phyloP scores from a whole-genome alignment of 2,329 filamentous ascomycete species.

The Sporothrix euskadiensis region DNA sequence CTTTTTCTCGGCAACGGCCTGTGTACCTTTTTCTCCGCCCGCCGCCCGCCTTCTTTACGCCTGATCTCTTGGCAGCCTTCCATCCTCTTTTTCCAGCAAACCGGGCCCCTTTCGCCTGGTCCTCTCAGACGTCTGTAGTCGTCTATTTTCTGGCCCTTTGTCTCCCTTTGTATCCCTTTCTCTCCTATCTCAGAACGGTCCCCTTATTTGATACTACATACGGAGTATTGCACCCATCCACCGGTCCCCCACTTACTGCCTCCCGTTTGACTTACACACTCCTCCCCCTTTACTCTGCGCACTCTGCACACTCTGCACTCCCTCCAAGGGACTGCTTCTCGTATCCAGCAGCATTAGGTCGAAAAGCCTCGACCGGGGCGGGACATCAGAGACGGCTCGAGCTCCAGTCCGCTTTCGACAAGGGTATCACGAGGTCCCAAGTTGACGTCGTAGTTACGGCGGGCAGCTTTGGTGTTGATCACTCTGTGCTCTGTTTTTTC shows the following conservation, averaged over 20 bases:
- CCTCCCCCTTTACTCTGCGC: background rate
- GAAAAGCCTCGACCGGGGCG: conserved; percentile 5
- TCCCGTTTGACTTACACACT: conserved; percentile 3
- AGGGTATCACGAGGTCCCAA: conserved; percentile 23
- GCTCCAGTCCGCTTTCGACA: conserved; percentile 13
- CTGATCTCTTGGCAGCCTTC: conserved; percentile 9
- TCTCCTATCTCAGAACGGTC: background rate
- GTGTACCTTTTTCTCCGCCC: background rate
- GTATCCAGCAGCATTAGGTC: conserved; percentile 4
- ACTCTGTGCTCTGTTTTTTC: background rate
- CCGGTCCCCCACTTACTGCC: conserved; percentile 8
- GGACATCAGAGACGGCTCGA: conserved; percentile 23
- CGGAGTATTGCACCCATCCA: background rate
- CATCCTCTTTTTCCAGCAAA: background rate
- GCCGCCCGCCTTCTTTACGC: background rate
- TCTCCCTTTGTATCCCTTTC: background rate
- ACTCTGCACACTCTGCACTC: background rate
- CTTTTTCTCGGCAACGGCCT: background rate
- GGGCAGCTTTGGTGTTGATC: background rate
- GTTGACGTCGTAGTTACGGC: conserved; percentile 5
- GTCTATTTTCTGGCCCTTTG: background rate
- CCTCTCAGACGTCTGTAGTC: background rate
- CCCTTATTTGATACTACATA: conserved; percentile 4
- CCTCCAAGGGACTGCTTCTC: background rate
- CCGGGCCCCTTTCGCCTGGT: background rate